Evolutionary conservation across 257 asterid species (phyloP), one percentile per base, ranked within the genome.

Genomic region (Nemophila menziesii): DNA sequence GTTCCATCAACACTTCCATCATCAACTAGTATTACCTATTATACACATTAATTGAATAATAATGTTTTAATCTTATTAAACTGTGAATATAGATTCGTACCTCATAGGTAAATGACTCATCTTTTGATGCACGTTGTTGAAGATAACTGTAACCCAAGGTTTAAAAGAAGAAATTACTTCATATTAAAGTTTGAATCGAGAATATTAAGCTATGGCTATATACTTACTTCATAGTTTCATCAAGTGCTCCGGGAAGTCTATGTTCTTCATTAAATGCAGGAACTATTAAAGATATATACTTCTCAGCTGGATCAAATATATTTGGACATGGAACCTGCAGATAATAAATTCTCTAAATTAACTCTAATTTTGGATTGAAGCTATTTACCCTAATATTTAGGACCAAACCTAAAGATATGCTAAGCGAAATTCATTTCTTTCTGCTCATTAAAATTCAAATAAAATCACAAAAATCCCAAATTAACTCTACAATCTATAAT

Each of bases 1-100:
- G 99, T 86, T 51, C 71, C 89, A 67, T 90, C 99, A 39, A 67
- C 56, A 75, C 99, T 90, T 53, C 96, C 99, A 62, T 90, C 96
- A 66, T 90, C 99, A 58, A 90, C 66, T 48, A 86, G 77, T 38
- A 90, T 71, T 68, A 90, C 95, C 99, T 90, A 43, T 33, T 48
- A 55, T 70, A 53, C 33, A 53, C 33, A 66, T 46, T 48, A 26
- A 54, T 23, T 19, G 15, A 51, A 60, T 46, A 41, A 39, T 38
- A 47, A 39, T 16, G 44, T 40, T 17, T 21, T 16, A 40, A 40
- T 1, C 8, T n/a, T 9, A 41, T 10, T 17, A 29, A 10, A 29
- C 3, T 9, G 12, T 29, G 12, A 3, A 29, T 10, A 29, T 2
- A 29, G 12, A 29, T 13, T 12, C 54, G 62, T 78, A 83, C 98